phyloP scores from a whole-genome alignment of 2,329 filamentous ascomycete species.

The Hymenotorrendiella dingleyae region DNA sequence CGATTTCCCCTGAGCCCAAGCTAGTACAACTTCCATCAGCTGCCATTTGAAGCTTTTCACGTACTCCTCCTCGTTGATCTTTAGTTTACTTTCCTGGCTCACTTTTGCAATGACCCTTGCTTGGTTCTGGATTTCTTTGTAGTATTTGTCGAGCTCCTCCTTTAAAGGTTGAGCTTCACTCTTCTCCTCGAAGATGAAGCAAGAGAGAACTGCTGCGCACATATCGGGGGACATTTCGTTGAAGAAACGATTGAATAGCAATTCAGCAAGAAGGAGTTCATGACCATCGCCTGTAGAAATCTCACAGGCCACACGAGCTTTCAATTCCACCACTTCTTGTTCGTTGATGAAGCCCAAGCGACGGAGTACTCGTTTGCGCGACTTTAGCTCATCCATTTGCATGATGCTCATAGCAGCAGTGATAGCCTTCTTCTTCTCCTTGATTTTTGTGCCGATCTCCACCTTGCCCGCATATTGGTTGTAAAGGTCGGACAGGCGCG shows the following conservation, averaged over 20 bases:
- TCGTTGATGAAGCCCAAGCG: slow-evolving; percentile 96
- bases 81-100: slow-evolving; percentile 87
- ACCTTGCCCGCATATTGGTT: slow-evolving; percentile 82
- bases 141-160: slow-evolving; percentile 82
- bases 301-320: slow-evolving; percentile 94
- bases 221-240: slow-evolving; percentile 88
- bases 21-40: slow-evolving; percentile 92
- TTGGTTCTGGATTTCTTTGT: slow-evolving; percentile 78
- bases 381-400: slow-evolving; percentile 93
- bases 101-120: slow-evolving; percentile 88
- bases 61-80: slow-evolving; percentile 94
- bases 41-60: slow-evolving; percentile 85
- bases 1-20: slow-evolving; percentile 83
- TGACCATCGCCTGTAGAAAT: slow-evolving; percentile 81
- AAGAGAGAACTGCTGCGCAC: slow-evolving; percentile 78
- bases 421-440: slow-evolving; percentile 82
- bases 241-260: slow-evolving; percentile 97
- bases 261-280: slow-evolving; percentile 84
- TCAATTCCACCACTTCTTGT: slow-evolving; percentile 89
- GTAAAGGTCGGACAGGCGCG: slow-evolving; percentile 76
- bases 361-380: slow-evolving; percentile 88
- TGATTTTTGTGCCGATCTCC: slow-evolving; percentile 70
- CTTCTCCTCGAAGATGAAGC: slow-evolving; percentile 98
- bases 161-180: slow-evolving; percentile 70
- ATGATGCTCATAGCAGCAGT: slow-evolving; percentile 78